A percentile compares a stretch with the other conserved stretches of the same genome.
Conservation (phyloP, 2,329 filamentous ascomycete species). For the Cercospora citrullina region DNA sequence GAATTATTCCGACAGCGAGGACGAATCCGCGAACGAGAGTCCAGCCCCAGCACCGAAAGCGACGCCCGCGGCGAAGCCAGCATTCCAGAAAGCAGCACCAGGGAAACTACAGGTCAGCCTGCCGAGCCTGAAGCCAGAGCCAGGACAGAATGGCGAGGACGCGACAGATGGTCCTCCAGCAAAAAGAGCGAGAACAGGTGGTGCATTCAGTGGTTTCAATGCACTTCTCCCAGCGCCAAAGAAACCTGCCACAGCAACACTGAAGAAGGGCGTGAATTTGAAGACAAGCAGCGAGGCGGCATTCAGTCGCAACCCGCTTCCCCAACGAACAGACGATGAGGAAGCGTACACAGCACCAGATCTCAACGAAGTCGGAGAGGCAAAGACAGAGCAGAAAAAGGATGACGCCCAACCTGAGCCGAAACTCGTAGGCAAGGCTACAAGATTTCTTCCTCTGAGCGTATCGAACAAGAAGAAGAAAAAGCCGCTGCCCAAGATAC, state of each 20-base stretch:
- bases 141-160: conserved; percentile 42
- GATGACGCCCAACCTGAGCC: conserved; percentile 51
- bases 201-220: conserved; percentile 78
- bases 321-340: conserved; percentile 37
- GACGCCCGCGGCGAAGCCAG: conserved; percentile 38
- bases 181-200: conserved; percentile 67
- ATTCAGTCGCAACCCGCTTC: conserved; percentile 67
- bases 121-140: conserved; percentile 54
- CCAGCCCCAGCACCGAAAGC: conserved; percentile 35
- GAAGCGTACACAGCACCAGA: conserved; percentile 21
- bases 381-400: conserved; percentile 48
- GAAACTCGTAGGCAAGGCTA: conserved; percentile 72
- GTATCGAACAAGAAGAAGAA: conserved; percentile 74
- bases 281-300: conserved; percentile 83
- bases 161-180: conserved; percentile 59
- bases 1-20: conserved; percentile 78
- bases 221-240: conserved; percentile 86
- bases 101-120: conserved; percentile 80
- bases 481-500: conserved; percentile 50
- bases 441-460: conserved; percentile 87
- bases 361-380: background rate
- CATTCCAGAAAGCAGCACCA: conserved; percentile 51
- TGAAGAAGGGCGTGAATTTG: conserved; percentile 64
- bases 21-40: conserved; percentile 45
- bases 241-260: conserved; percentile 43